Evolutionary conservation across 306 rosid species (phyloP).

Genomic region (Pyrus communis): DNA sequence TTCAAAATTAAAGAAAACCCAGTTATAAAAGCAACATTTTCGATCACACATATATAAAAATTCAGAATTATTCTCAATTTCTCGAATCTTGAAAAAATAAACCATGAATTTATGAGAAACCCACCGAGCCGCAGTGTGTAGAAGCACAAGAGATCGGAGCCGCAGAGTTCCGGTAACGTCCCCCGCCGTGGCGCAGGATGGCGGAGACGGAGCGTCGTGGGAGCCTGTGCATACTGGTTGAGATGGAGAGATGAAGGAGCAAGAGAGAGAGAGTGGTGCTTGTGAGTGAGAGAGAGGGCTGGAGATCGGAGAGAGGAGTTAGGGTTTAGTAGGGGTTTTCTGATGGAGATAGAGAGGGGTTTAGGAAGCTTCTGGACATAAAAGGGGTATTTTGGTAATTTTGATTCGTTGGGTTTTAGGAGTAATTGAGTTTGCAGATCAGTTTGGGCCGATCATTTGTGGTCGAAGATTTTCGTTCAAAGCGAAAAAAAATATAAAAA

Average conservation of each 20-base stretch:
- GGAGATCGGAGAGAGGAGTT: neutral
- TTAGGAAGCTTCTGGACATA: constrained; percentile 63
- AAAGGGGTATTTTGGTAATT: constrained; percentile 1
- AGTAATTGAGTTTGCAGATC: neutral
- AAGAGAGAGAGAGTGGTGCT: neutral
- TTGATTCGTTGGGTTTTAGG: neutral
- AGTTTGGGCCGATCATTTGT: neutral
- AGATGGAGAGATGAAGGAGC: neutral
- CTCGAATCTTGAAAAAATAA: neutral
- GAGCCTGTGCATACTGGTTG: constrained; percentile 55
- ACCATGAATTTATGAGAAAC: neutral
- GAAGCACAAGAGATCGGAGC: constrained; percentile 40
- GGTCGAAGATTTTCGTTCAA: no score
- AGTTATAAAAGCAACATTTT: neutral
- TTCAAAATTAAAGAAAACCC: neutral
- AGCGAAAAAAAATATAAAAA: neutral
- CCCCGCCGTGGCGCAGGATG: constrained; percentile 45
- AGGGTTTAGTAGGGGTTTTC: constrained; percentile 68
- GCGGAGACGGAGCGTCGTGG: constrained; percentile 58
- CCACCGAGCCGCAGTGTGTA: constrained; percentile 27
- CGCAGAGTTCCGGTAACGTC: constrained; percentile 23
- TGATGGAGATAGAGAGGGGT: neutral
- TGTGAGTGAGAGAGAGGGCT: neutral
- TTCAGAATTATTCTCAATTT: neutral
- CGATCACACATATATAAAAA: neutral